These are phyloP conservation scores for Metarhizium humberi DNA, from an alignment of 2,329 filamentous ascomycete genomes.

Conservation along the genomic window DNA sequence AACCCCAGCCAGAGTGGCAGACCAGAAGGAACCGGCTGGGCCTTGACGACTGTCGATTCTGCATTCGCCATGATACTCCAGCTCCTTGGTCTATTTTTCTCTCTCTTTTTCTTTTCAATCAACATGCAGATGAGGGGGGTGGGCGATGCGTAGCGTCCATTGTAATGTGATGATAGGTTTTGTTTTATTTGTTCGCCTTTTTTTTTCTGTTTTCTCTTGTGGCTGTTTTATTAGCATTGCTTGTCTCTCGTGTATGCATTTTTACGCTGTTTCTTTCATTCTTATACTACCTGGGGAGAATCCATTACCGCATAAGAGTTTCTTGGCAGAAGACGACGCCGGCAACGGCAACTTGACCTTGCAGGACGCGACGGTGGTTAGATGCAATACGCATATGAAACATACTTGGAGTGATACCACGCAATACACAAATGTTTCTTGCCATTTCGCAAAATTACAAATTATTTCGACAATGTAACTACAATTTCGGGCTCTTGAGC, in stretches of 20 bases:
- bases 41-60: background rate
- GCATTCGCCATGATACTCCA: background rate
- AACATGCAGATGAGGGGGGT: background rate
- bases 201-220: background rate
- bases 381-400: background rate
- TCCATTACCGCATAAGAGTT: background rate
- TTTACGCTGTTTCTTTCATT: background rate
- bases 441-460: too few species aligned
- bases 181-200: background rate
- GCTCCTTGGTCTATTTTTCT: background rate
- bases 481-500: too few species aligned
- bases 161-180: background rate
- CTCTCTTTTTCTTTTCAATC: background rate
- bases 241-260: background rate
- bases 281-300: background rate
- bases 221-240: background rate
- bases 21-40: too few species aligned
- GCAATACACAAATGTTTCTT: background rate
- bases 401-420: background rate
- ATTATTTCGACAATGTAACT: too few species aligned
- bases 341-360: constrained; percentile 1
- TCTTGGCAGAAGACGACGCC: background rate
- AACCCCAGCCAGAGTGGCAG: background rate
- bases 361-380: background rate
- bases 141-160: background rate